Percentiles rank a stretch among this genome's conserved stretches.
Conservation (phyloP, 495 filamentous ascomycete species). For the Penicillium bialowiezense region DNA sequence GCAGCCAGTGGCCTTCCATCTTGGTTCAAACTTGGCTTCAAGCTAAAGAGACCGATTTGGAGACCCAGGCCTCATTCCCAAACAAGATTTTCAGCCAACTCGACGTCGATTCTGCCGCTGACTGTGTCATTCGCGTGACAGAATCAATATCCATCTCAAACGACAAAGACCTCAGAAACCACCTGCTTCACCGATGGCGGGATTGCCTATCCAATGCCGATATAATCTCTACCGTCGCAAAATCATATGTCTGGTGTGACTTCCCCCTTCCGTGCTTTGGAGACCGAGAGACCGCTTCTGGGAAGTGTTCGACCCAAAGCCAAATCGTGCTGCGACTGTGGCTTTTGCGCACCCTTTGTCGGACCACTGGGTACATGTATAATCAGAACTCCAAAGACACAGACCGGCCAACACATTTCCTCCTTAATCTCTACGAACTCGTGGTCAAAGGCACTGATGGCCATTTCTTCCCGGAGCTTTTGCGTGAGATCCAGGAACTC, state of each 20-base stretch:
- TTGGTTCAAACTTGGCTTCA: constrained; percentile 32
- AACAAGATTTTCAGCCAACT: constrained; percentile 20
- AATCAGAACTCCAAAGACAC: constrained; percentile 13
- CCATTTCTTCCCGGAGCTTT: constrained; percentile 29
- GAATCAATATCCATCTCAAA: constrained; percentile 23
- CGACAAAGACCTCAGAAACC: constrained; percentile 8
- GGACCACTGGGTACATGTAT: constrained; percentile 23
- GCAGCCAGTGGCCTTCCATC: constrained; percentile 21
- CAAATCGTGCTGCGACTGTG: constrained; percentile 39
- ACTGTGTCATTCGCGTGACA: constrained; percentile 33
- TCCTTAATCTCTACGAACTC: constrained; percentile 33
- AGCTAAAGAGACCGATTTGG: not conserved
- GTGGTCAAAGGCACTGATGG: constrained; percentile 3
- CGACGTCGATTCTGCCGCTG: constrained; percentile 22
- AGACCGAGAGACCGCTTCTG: not conserved
- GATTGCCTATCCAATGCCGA: constrained; percentile 25
- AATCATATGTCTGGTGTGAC: constrained; percentile 28
- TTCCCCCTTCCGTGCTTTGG: constrained; percentile 10
- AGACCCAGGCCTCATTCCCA: constrained; percentile 9
- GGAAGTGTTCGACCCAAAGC: constrained; percentile 15
- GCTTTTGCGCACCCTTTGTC: constrained; percentile 31
- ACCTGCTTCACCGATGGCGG: constrained; percentile 31
- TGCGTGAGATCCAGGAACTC: constrained; percentile 30
- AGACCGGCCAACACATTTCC: constrained; percentile 21
- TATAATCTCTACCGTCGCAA: constrained; percentile 19